Base-by-base conservation (phyloP, 1,139 yeast genomes). In the Scheffersomyces segobiensis region DNA sequence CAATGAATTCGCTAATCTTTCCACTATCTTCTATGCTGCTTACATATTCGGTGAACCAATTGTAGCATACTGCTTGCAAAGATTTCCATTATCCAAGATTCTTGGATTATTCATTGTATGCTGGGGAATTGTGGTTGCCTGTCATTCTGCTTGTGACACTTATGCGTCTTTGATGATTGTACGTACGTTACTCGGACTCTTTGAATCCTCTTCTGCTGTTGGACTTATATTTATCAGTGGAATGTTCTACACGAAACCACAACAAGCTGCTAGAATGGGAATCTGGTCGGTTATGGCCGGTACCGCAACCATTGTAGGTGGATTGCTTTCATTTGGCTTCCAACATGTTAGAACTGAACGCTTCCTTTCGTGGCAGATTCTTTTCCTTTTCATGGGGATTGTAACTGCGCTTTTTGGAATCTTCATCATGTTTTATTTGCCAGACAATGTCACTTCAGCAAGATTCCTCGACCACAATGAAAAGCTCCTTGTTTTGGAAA, bases 41-140 rank as follows among this genome's bases (percentile, higher is more conserved):
- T 81, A 81, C 60, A 77, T 83, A 53, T 73, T 80, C 52, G 83
- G 81, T 46, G 85, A 80, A 56, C 83, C 85, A 1, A 60, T 81
- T 42, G 73, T 77, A 42, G 74, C 80, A 0, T 65, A 72, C 56
- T 67, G 72, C 46, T 72, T 80, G 54, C 84, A 80, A 60, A 71
- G 66, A 56, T 70, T 75, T 46, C 79, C 83, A 0, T 70, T 77
- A 52, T 77, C 81, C 7, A 78, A 78, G 60, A 67, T 79, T n/a
- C 67, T 79, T 49, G 76, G 79, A 0, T 58, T 66, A 3, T 75
- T 75, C 55, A 75, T 81, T 26, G 63, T 77, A 2, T 64, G 73
- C 47, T 80, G 84, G 84, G 84, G 84, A 3, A 63, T 77, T 1
- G 73, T 79, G 3, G 75, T 77, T 10, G 65, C 74, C 2, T 70